phyloP scores from a whole-genome alignment of 2,329 filamentous ascomycete genomes.

The Fusarium redolens region DNA sequence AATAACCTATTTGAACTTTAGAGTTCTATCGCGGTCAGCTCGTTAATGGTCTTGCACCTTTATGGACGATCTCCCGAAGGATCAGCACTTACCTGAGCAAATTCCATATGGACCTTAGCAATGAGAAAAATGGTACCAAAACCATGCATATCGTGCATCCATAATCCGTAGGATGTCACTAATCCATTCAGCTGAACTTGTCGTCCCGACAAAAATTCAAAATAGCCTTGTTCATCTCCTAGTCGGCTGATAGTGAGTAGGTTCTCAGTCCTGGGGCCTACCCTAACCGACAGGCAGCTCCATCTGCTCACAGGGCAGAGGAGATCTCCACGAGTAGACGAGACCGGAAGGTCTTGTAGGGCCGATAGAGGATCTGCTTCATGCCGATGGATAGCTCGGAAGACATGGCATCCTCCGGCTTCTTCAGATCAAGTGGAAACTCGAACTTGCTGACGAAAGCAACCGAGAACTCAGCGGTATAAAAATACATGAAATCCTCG shows the following conservation, averaged over 20 bases:
- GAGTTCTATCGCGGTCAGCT: neutral
- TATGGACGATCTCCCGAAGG: conserved; percentile 1
- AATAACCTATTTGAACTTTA: neutral
- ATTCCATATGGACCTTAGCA: neutral
- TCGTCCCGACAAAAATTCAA: conserved; percentile 14
- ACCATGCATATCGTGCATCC: neutral
- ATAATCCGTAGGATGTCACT: neutral
- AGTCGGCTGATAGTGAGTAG: neutral
- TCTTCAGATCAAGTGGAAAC: conserved; percentile 26
- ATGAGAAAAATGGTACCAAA: neutral
- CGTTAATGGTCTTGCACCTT: neutral
- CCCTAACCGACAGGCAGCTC: neutral
- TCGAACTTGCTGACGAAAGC: conserved; percentile 41
- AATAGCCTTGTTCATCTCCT: neutral
- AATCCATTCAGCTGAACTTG: neutral
- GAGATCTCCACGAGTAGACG: conserved; percentile 22
- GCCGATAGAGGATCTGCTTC: conserved; percentile 25
- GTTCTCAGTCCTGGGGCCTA: neutral
- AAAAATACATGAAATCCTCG: conserved; percentile 37
- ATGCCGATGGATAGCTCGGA: conserved; percentile 16
- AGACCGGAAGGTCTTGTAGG: conserved; percentile 28
- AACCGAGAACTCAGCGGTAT: conserved; percentile 27
- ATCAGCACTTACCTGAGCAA: neutral
- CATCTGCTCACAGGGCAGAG: neutral
- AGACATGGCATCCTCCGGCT: neutral